Base-by-base conservation (phyloP, 768 basidiomycete species). In the Rhodocollybia butyracea region DNA sequence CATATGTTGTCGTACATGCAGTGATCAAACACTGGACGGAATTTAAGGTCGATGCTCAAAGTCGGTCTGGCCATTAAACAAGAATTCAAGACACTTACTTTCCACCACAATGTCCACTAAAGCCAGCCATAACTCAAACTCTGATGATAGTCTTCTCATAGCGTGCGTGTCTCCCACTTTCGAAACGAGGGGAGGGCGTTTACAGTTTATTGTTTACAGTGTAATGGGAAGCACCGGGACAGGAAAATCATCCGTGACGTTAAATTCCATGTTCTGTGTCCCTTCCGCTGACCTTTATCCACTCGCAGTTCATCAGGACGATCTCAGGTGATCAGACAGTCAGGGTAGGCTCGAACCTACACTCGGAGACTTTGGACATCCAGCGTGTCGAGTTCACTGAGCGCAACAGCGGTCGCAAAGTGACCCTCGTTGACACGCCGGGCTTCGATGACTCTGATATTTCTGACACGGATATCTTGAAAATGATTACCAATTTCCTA, bases 391-490 rank as follows among this genome's bases (percentile, higher is more conserved):
- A 22, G n/a, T 51, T 51, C 12, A 10, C 48, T 5, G 64, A 65
- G 36, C 36, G 3, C 10, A 46, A 22, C 43, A 57, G 55, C 45
- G 61, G 59, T 40, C 60, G 63, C 12, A 54, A 31, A 2, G 58
- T 66, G 17, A 58, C 26, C 7, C 31, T 67, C 10, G 58, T 68
- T 26, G 66, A 68, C 55, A 66, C 65, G 3, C 66, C 66, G 19
- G 66, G 64, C 3, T 68, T 68, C 32, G 66, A 68, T 41, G 64
- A 68, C 53, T 64, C 66, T 5, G 60, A 54, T 15, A n/a, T 63
- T 5, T 71, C 64, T 12, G 74, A 74, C 39, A 68, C 72, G 5
- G 70, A 71, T 13, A 51, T 74, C 53, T 65, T 70, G 63, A 69
- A 67, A 61, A 68, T 67, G 65, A 75, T 71, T 31, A 47, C 65